Base-by-base conservation (phyloP, 495 filamentous ascomycete species). In the Schizothecium vesticola region DNA sequence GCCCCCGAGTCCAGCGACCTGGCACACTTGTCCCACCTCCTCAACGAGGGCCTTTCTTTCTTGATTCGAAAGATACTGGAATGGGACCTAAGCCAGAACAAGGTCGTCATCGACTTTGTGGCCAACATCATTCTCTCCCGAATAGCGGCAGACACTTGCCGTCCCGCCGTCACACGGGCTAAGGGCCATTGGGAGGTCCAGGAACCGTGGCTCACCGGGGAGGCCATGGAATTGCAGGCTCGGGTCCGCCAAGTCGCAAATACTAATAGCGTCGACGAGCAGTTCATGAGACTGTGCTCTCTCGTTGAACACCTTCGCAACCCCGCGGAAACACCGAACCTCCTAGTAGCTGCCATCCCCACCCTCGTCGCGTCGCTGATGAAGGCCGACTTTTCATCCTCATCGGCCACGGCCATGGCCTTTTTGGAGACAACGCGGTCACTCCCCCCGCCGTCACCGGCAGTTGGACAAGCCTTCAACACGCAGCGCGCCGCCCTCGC, bases 371-470 rank as follows among this genome's bases (percentile, higher is more conserved):
- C 69, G 1, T 24, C 29, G 2, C 59, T 73, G n/a, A 67, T 66
- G 9, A 58, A 51, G 8, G 51, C 70, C 13, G 70, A 74, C 57
- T 51, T 70, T 29, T 59, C 65, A 3, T 4, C 10, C 11, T 26
- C 43, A 0, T 65, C 66, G 0, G 36, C 7, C 6, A 59, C 70
- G 7, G 66, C 55, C 1, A 25, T 61, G 28, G 70, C 72, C 1
- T 74, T 74, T 25, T 28, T 72, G 4, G 43, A 69, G 8, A 62
- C 63, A n/a, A 66, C 69, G 63, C 33, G 65, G n/a, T 43, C 31
- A n/a, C 55, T 63, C 16, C 36, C 36, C 36, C 36, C 16, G 12
- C 28, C 19, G 6, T 23, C 64, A 3, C 55, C 65, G 3, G 3
- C 23, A 21, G 36, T 11, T 19, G 13, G 16, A 64, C 13, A n/a